Conservation (phyloP, 1,284 basidiomycete species). For the Vanrija sp. region DNA sequence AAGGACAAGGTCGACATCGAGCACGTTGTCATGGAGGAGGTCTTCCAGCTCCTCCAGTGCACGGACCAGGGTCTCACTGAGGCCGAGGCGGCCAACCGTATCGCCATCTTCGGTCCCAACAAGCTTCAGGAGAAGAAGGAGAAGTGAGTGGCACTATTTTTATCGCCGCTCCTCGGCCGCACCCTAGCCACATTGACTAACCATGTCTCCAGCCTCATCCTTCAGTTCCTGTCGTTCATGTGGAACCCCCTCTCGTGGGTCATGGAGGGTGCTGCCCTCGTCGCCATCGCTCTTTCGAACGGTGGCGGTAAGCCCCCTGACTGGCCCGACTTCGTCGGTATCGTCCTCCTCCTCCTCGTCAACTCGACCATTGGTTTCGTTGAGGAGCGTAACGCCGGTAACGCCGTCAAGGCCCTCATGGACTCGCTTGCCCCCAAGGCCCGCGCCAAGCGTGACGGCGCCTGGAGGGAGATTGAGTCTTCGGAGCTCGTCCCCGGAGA, state of each 20-base stretch:
- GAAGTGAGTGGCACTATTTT: conserved; percentile 51
- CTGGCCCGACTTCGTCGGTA: conserved; percentile 97
- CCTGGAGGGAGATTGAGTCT: conserved; percentile 85
- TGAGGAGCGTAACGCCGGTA: conserved; percentile 94
- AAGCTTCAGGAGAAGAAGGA: conserved; percentile 88
- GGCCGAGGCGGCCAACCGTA: conserved; percentile 75
- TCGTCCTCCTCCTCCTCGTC: conserved; percentile 83
- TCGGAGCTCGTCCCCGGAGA: conserved; percentile 86
- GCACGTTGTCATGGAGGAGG: conserved; percentile 93
- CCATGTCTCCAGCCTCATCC: conserved; percentile 33
- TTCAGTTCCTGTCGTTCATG: conserved; percentile 92
- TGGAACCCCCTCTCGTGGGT: conserved; percentile 99
- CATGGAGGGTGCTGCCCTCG: conserved; percentile 96
- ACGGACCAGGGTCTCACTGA: conserved; percentile 68
- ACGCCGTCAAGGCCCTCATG: conserved; percentile 98
- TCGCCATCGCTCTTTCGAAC: conserved; percentile 94
- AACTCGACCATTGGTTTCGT: conserved; percentile 98
- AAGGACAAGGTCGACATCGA: conserved; percentile 99
- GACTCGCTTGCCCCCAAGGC: conserved; percentile 98
- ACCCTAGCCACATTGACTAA: not conserved
- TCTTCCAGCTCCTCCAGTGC: conserved; percentile 90
- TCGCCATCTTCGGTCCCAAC: conserved; percentile 95
- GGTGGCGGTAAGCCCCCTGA: conserved; percentile 79
- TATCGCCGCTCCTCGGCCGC: not conserved
- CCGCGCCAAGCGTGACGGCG: conserved; percentile 76